Conservation (phyloP, 139 green algal species). For the Coelastrella sp. region DNA sequence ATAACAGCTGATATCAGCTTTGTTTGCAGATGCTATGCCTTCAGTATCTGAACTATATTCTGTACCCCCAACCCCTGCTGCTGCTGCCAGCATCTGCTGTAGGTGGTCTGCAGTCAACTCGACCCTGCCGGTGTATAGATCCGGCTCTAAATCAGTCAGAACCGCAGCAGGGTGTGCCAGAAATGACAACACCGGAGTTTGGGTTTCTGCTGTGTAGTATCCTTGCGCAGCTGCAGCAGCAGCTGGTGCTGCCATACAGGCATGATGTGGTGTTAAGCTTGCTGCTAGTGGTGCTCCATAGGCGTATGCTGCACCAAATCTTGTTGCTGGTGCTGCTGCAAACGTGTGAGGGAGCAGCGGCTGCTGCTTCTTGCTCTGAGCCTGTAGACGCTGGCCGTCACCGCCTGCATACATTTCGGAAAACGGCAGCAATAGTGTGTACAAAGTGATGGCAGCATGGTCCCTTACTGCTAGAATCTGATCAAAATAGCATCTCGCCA, state of each 20-base stretch:
- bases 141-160: background rate
- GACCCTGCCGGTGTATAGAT: background rate
- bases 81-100: background rate
- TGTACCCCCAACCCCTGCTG: no score
- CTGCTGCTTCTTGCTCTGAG: background rate
- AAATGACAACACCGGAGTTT: background rate
- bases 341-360: background rate
- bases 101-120: background rate
- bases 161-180: conserved; percentile 7
- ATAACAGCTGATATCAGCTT: background rate
- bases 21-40: no score
- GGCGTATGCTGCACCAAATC: background rate
- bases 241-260: no score
- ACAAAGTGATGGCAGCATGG: no score
- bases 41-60: no score
- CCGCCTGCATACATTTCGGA: background rate
- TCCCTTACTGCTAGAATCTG: no score
- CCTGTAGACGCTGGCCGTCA: background rate
- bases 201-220: background rate
- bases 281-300: no score
- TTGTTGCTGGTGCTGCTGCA: background rate
- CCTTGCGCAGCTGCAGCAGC: background rate
- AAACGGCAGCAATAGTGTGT: background rate
- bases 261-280: no score
- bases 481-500: no score